Conservation (phyloP, 2,329 filamentous ascomycete genomes). For the Trichoderma asperellum region DNA sequence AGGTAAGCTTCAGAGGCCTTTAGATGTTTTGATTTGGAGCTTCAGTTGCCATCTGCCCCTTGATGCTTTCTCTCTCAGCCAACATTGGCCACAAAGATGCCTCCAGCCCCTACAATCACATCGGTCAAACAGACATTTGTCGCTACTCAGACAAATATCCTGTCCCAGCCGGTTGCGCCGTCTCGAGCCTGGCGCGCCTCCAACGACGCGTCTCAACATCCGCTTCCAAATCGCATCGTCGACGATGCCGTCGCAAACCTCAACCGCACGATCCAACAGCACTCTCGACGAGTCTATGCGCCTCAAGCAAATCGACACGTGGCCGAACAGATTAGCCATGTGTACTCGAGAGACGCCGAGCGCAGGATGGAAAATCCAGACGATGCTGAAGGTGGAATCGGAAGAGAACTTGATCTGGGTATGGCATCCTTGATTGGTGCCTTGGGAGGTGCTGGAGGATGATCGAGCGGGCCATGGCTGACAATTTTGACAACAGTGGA, state of each 20-base stretch:
- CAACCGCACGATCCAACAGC: conserved; percentile 66
- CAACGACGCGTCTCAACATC: conserved; percentile 49
- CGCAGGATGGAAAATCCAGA: conserved; percentile 44
- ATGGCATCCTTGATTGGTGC: background rate
- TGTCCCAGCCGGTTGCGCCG: conserved; percentile 62
- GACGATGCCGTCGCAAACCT: conserved; percentile 62
- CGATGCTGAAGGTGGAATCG: conserved; percentile 45
- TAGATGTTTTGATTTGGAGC: background rate
- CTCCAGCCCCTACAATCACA: conserved; percentile 57
- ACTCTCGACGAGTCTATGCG: conserved; percentile 67
- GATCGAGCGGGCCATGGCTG: background rate
- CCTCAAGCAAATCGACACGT: conserved; percentile 71
- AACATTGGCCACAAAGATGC: background rate
- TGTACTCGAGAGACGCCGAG: conserved; percentile 59
- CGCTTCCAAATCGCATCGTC: conserved; percentile 53
- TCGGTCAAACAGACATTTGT: conserved; percentile 69
- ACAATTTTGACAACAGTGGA: conserved; percentile 40
- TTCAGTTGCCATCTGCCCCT: background rate
- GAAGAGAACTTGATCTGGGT: conserved; percentile 52
- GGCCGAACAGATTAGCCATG: conserved; percentile 70
- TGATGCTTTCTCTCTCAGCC: background rate
- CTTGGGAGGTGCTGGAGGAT: background rate
- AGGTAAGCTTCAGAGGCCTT: background rate
- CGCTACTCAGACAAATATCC: conserved; percentile 62
- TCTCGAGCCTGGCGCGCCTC: conserved; percentile 57